Conservation (phyloP, 2,329 filamentous ascomycete genomes). For the Akanthomyces muscarius region DNA sequence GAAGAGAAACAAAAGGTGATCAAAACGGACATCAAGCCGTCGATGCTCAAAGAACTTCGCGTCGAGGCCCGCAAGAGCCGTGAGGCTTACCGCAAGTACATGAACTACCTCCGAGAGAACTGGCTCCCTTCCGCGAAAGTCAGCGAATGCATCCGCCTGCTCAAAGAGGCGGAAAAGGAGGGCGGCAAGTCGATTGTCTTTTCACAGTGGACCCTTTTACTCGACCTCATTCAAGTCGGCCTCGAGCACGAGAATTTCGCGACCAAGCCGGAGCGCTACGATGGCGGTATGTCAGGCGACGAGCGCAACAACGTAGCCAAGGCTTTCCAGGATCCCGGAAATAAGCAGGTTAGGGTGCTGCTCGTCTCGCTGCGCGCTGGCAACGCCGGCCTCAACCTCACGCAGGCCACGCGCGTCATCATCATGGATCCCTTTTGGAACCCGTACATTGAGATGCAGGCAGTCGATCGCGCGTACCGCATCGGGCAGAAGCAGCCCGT, state of each 20-base stretch:
- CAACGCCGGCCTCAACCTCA: slow-evolving; percentile 80
- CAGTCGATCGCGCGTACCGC: slow-evolving; percentile 82
- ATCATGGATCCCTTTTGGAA: slow-evolving; percentile 96
- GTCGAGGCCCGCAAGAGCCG: slow-evolving; percentile 61
- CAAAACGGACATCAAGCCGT: slow-evolving; percentile 44
- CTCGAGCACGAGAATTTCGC: slow-evolving; percentile 58
- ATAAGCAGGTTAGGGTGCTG: slow-evolving; percentile 64
- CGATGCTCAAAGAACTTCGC: slow-evolving; percentile 62
- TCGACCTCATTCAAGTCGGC: slow-evolving; percentile 70
- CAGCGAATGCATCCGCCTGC: slow-evolving; percentile 69
- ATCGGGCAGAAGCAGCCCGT: slow-evolving; percentile 76
- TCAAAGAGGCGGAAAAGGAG: slow-evolving; percentile 60
- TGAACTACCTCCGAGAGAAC: slow-evolving; percentile 61
- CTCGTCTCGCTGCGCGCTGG: slow-evolving; percentile 80
- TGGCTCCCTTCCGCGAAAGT: slow-evolving; percentile 81
- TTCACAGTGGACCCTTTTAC: slow-evolving; percentile 73
- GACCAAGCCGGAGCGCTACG: slow-evolving; percentile 66
- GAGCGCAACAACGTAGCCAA: slow-evolving; percentile 66
- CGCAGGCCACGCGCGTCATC: slow-evolving; percentile 77
- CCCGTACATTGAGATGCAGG: slow-evolving; percentile 87
- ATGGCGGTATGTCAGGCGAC: slow-evolving; percentile 71
- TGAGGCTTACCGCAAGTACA: slow-evolving; percentile 64
- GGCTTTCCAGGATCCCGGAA: slow-evolving; percentile 56
- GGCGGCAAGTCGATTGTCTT: slow-evolving; percentile 71
- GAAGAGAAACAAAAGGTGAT: slow-evolving; percentile 36